Conservation (phyloP, 2,329 filamentous ascomycete species). For the Pseudogymnoascus sp. region DNA sequence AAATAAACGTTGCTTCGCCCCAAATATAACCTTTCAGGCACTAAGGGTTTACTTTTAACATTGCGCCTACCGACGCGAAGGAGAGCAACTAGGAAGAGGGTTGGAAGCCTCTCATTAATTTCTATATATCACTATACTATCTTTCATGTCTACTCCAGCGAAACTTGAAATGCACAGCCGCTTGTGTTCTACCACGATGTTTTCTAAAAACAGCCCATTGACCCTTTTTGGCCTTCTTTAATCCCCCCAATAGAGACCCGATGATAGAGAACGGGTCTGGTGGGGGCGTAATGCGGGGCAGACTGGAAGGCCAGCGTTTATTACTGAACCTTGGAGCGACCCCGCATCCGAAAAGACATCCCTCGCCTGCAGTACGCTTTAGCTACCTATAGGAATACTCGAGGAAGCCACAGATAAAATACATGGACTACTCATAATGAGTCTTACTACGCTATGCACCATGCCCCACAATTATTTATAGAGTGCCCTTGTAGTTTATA, state of each 20-base stretch:
- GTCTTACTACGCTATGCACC: background rate
- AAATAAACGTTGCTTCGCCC: background rate
- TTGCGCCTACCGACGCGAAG: background rate
- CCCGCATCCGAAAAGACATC: background rate
- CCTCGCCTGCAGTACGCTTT: background rate
- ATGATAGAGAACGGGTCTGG: background rate
- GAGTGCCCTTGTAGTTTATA: background rate
- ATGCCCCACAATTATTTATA: background rate
- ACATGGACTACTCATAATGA: background rate
- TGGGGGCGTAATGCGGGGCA: background rate
- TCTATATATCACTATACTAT: background rate
- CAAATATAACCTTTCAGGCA: background rate
- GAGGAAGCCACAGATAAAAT: background rate
- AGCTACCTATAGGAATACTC: background rate
- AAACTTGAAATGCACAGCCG: background rate
- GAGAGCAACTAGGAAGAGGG: background rate
- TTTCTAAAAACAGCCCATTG: background rate
- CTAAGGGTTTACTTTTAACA: background rate
- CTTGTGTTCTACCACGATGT: background rate
- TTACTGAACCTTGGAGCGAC: background rate
- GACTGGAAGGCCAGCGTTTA: background rate
- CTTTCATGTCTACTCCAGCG: background rate
- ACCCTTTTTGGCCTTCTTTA: background rate
- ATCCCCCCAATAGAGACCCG: background rate
- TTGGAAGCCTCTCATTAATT: background rate